Conservation (phyloP, 2,329 filamentous ascomycete genomes). For the Beauveria pseudobassiana region DNA sequence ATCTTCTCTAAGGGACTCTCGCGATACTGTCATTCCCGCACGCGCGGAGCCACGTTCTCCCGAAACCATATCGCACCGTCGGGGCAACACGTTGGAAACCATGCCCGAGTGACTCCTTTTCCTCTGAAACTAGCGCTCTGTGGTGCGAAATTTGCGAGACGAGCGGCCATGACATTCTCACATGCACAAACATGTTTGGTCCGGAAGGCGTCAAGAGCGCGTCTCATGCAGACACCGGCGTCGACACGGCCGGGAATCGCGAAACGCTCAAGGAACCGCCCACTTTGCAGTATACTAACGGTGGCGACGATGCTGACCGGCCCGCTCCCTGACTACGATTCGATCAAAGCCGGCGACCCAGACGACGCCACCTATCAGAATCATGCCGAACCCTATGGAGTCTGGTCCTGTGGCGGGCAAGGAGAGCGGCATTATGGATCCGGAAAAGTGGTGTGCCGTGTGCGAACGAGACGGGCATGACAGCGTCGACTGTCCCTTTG, state of each 20-base stretch:
- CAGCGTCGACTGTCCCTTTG: slow-evolving; percentile 89
- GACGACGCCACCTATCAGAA: slow-evolving; percentile 34
- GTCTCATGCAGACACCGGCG: slow-evolving; percentile 21
- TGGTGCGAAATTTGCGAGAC: slow-evolving; percentile 98
- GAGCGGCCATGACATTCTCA: slow-evolving; percentile 84
- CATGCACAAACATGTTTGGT: slow-evolving; percentile 84
- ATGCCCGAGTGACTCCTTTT: slow-evolving; percentile 65
- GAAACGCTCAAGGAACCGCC: slow-evolving; percentile 31
- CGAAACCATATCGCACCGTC: slow-evolving; percentile 38
- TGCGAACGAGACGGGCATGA: slow-evolving; percentile 96
- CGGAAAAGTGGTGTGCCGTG: slow-evolving; percentile 90
- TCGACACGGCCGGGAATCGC: slow-evolving; percentile 27
- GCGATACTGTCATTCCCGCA: slow-evolving; percentile 54
- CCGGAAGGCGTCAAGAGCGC: slow-evolving; percentile 29
- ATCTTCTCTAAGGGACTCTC: slow-evolving; percentile 57
- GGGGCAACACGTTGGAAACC: slow-evolving; percentile 52
- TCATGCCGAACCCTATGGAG: slow-evolving; percentile 55
- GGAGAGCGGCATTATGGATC: slow-evolving; percentile 69
- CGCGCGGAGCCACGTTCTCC: slow-evolving; percentile 41
- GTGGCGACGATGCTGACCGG: slow-evolving; percentile 34
- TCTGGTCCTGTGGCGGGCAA: slow-evolving; percentile 68
- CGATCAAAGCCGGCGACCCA: slow-evolving; percentile 35
- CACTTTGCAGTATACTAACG: slow-evolving; percentile 4
- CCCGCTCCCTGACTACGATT: slow-evolving; percentile 49
- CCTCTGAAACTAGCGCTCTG: slow-evolving; percentile 63